Evolutionary conservation across 2,329 filamentous ascomycete species (phyloP), one percentile per base, ranked within the genome.

Genomic region (Sordariomycetes sp.): DNA sequence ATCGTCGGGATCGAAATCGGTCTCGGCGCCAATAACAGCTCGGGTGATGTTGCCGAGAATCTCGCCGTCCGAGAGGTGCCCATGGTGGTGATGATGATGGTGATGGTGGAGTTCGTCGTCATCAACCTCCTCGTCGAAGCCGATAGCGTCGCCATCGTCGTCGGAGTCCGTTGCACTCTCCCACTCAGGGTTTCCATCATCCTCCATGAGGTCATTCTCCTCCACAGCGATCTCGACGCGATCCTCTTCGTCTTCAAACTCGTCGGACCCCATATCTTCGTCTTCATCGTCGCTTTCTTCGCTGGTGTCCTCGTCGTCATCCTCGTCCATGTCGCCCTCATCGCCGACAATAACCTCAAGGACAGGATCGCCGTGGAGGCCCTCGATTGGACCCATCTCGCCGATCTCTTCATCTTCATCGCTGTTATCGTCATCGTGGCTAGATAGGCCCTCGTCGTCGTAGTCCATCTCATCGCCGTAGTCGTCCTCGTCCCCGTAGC

Each of bases 391-490:
- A 6, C 91, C 93, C 79, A 95, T 92, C 46, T 86, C 89, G 61
- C 85, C 86, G 56, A 91, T 80, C 32, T 89, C 90, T 24, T 50
- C 46, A 62, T 95, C 90, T 60, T 94, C 89, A 66, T 95, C 93
- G 66, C 92, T 96, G 59, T 93, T 88, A 64, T 94, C 89, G 65
- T 91, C 89, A 60, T 89, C 89, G 66, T 93, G 89, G 62, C 80
- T 82, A 0, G 85, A 85, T 67, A 89, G 80, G 35, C 91, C 91
- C 63, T 93, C 89, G 52, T 94, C 90, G 24, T 78, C 81, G 65
- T 95, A 96, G 58, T 95, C 90, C 85, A 97, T 94, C 63, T 96
- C 93, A 43, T 96, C 90, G 64, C 90, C 93, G 60, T 90, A 89
- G 58, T 92, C 90, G 60, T 94, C 91, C 56, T 90, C 89, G 64